Evolutionary conservation across 805 yeast genomes (phyloP).

Genomic region (Saccharomycopsis sp.): DNA sequence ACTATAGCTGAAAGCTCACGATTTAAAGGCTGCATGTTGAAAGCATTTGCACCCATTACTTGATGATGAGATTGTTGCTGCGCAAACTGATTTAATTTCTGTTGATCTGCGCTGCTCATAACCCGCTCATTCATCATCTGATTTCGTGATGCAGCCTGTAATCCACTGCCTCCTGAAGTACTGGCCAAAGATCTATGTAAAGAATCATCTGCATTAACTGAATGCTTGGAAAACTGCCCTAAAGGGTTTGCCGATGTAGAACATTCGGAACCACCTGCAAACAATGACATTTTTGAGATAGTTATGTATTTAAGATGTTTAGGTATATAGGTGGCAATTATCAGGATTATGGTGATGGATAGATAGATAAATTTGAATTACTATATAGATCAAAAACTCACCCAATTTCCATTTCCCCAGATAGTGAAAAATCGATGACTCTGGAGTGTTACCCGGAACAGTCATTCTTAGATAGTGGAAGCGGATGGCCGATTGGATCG

Average conservation of each 20-base stretch:
- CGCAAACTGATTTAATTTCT: slow-evolving; percentile 28
- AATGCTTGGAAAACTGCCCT: slow-evolving; percentile 14
- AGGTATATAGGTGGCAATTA: neutral
- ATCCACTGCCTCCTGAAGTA: slow-evolving; percentile 19
- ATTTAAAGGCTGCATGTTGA: slow-evolving; percentile 11
- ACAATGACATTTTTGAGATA: slow-evolving; percentile 8
- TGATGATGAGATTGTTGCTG: slow-evolving; percentile 11
- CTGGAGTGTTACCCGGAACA: neutral
- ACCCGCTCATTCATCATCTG: slow-evolving; percentile 19
- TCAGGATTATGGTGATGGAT: neutral
- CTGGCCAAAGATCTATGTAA: slow-evolving; percentile 20
- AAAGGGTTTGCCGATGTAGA: slow-evolving; percentile 20
- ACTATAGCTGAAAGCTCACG: slow-evolving; percentile 5
- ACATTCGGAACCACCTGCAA: slow-evolving; percentile 19
- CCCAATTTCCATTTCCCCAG: too few species aligned
- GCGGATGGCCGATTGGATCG: too few species aligned
- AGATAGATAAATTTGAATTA: neutral
- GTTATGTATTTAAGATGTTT: too few species aligned
- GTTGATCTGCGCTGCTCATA: slow-evolving; percentile 28
- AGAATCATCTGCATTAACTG: slow-evolving; percentile 10
- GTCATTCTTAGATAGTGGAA: neutral
- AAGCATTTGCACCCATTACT: neutral
- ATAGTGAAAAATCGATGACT: too few species aligned
- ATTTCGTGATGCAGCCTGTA: slow-evolving; percentile 23
- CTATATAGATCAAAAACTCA: too few species aligned